phyloP scores from a whole-genome alignment of 1,139 yeast species.

The Hyphopichia khmerensis region DNA sequence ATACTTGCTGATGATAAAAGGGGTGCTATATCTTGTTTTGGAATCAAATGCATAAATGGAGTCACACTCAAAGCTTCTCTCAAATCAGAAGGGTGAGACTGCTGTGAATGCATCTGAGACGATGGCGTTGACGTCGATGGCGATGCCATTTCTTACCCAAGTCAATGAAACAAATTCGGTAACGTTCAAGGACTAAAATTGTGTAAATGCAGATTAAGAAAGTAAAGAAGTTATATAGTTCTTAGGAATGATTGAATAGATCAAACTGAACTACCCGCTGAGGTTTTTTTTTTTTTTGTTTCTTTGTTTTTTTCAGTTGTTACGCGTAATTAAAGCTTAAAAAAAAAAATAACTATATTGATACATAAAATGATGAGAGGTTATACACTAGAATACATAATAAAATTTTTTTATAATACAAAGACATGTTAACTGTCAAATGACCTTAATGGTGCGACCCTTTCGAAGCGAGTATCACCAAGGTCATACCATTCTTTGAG shows the following conservation, averaged over 20 bases:
- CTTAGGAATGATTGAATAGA: too few species aligned
- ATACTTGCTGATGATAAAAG: conserved; percentile 13
- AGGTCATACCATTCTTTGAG: conserved; percentile 31
- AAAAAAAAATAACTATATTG: neutral
- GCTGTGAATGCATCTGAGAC: neutral
- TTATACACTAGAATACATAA: neutral
- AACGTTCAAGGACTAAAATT: too few species aligned
- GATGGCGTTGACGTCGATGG: neutral
- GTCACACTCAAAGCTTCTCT: conserved; percentile 24
- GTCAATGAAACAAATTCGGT: too few species aligned
- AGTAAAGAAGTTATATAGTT: too few species aligned
- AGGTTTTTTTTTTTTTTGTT: neutral
- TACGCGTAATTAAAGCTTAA: neutral
- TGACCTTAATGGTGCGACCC: conserved; percentile 18
- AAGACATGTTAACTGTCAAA: neutral
- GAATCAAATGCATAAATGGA: conserved; percentile 30
- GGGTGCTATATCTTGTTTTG: conserved; percentile 27
- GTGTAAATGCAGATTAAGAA: too few species aligned
- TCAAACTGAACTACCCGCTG: neutral
- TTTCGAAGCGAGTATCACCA: conserved; percentile 47
- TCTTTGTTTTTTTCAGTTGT: neutral
- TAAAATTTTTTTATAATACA: neutral
- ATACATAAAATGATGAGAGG: too few species aligned
- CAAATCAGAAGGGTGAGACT: conserved; percentile 10
- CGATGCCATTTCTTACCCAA: neutral